Evolutionary conservation across 2,329 filamentous ascomycete species (phyloP), one percentile per base, ranked within the genome.

Genomic region (Didymella keratinophila): DNA sequence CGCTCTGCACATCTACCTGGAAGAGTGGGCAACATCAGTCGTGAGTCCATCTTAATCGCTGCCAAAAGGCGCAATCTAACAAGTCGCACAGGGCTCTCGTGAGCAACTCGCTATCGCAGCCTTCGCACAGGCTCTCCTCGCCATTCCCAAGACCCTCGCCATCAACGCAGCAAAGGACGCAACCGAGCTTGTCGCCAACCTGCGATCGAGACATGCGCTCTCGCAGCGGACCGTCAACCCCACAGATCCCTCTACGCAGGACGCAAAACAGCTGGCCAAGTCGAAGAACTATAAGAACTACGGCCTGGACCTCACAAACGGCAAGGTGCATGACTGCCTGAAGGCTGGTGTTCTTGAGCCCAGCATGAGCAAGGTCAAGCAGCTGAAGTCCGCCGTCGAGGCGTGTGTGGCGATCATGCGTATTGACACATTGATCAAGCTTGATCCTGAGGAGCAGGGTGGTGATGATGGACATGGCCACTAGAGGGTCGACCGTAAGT

Each of bases 211-310:
- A 70, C 95, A 99, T 78, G 94, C 95, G 32, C 86, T 97, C 48
- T 96, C 93, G 58, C 95, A 99, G 81, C 91, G 93, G 69, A 92
- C 93, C 64, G 65, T 71, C 37, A 69, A 71, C 56, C 92, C 97
- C 65, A 91, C 93, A 68, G 88, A 85, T 51, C 75, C 79, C 16
- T 69, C 73, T 7, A 74, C 76, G 28, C 91, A 94, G 78, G 90
- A 96, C 71, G 92, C 95, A 78, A 97, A 96, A 84, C 88, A 88
- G 52, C 84, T 95, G 58, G 92, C 93, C 47, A 92, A 92, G 79
- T 95, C 94, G 82, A 97, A 97, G 87, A 91, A 91, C 71, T 99
- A 98, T 84, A 95, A 94, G 82, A 99, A 99, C 84, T 99, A 99
- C 78, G 95, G 95, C 49, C 83, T 99, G 58, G 96, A 99, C 78